A percentile compares a stretch with the other conserved stretches of the same genome.
These are phyloP conservation scores for Pyronema omphalodes DNA, from an alignment of 495 filamentous ascomycete genomes.

Conservation along the genomic window DNA sequence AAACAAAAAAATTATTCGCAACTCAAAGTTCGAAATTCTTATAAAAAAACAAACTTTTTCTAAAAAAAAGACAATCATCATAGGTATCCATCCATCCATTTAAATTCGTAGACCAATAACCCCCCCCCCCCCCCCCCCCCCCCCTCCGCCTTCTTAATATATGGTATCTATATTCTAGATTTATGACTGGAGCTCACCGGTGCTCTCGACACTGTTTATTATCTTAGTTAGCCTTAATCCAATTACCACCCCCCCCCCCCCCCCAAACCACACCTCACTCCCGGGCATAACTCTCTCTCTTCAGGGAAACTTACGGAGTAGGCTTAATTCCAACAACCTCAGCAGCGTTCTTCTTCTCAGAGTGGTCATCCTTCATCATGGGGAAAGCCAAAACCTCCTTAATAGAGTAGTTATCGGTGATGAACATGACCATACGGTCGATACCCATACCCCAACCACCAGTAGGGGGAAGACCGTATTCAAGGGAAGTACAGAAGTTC, in stretches of 20 bases:
- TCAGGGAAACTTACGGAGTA: slow-evolving; percentile 8
- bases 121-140: too few species aligned
- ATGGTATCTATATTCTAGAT: not conserved
- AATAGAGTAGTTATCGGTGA: slow-evolving; percentile 87
- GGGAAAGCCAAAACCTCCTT: slow-evolving; percentile 92
- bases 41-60: too few species aligned
- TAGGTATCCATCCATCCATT: too few species aligned
- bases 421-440: slow-evolving; percentile 82
- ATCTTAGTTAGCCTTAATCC: not conserved
- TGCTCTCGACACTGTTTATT: slow-evolving; percentile 18
- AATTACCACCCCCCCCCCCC: not conserved
- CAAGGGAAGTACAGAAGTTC: slow-evolving; percentile 68
- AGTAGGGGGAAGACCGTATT: slow-evolving; percentile 80
- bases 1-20: too few species aligned
- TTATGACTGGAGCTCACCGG: slow-evolving; percentile 21
- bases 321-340: slow-evolving; percentile 48
- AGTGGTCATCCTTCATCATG: slow-evolving; percentile 55
- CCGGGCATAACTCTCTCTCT: too few species aligned
- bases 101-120: too few species aligned
- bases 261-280: too few species aligned
- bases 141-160: too few species aligned
- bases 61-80: too few species aligned
- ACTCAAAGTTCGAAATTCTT: too few species aligned
- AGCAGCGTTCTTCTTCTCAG: slow-evolving; percentile 37
- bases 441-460: slow-evolving; percentile 97